These are phyloP conservation scores for Aechmea fasciata DNA, from an alignment of 176 grass and related monocot genomes.

Conservation along the genomic window DNA sequence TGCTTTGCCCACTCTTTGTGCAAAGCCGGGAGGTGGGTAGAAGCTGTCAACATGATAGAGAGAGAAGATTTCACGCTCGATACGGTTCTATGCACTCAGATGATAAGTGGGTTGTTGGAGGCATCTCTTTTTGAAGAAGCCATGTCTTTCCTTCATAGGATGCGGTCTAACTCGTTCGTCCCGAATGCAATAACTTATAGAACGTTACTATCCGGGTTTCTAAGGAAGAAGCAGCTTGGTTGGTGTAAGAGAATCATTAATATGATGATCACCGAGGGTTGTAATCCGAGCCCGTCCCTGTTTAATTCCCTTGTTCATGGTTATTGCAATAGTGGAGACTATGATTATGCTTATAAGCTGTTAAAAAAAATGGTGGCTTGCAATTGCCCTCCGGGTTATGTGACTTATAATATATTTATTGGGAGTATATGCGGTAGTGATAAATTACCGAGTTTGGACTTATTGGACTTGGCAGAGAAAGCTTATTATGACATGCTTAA, in stretches of 20 bases:
- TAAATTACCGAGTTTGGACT: constrained; percentile 30
- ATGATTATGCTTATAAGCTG: constrained; percentile 86
- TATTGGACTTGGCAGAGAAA: constrained; percentile 71
- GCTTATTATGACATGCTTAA: constrained; percentile 78
- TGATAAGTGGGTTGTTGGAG: constrained; percentile 92
- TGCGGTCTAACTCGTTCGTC: constrained; percentile 74
- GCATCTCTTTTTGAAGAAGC: constrained; percentile 89
- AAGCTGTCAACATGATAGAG: constrained; percentile 67
- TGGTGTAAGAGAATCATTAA: constrained; percentile 98
- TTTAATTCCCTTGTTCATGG: constrained; percentile 89
- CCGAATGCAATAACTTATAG: constrained; percentile 88
- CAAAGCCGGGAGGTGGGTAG: constrained; percentile 47
- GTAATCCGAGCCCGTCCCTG: constrained; percentile 66
- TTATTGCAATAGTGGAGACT: constrained; percentile 60
- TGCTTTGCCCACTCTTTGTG: constrained; percentile 55
- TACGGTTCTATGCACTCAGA: constrained; percentile 74
- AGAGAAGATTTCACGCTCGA: constrained; percentile 84
- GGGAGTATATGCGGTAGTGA: constrained; percentile 79
- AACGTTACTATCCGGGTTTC: constrained; percentile 74
- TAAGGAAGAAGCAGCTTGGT: constrained; percentile 83
- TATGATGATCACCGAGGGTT: constrained; percentile 92
- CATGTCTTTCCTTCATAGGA: constrained; percentile 82
- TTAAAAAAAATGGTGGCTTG: constrained; percentile 65
- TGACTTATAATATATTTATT: constrained; percentile 87
- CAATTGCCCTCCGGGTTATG: constrained; percentile 66